A percentile compares a stretch with the other conserved stretches of the same genome.
These are phyloP conservation scores for Herpetomonas samuelpessoai DNA, from an alignment of 208 protist species.

Conservation along the genomic window DNA sequence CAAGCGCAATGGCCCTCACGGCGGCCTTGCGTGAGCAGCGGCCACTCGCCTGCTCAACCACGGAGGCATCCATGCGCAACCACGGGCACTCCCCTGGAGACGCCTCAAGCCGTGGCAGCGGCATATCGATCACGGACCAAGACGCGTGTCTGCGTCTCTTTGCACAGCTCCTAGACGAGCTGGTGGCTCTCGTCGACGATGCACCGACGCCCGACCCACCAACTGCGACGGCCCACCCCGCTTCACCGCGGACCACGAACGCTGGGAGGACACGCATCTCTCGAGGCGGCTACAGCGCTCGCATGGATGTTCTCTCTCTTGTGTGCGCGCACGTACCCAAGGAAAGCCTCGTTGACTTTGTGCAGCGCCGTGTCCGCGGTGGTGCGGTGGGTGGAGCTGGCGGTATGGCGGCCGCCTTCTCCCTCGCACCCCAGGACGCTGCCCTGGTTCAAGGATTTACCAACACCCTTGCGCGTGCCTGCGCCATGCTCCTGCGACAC, in stretches of 20 bases:
- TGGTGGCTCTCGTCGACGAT: background rate
- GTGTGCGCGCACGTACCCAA: background rate
- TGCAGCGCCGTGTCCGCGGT: too few species aligned
- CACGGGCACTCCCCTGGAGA: too few species aligned
- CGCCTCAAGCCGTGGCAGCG: too few species aligned
- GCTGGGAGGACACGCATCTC: too few species aligned
- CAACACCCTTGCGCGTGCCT: constrained; percentile 9
- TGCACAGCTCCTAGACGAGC: background rate
- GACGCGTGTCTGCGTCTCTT: constrained; percentile 3
- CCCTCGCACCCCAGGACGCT: too few species aligned
- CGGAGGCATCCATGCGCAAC: too few species aligned
- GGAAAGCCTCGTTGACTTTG: background rate
- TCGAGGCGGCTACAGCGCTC: too few species aligned
- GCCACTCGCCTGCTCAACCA: too few species aligned
- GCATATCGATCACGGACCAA: background rate
- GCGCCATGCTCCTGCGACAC: constrained; percentile 29
- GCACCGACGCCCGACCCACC: background rate
- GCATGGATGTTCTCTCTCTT: background rate
- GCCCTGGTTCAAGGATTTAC: constrained; percentile 1
- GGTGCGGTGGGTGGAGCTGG: too few species aligned
- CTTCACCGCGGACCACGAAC: too few species aligned
- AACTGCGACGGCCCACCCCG: too few species aligned
- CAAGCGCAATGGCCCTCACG: constrained; percentile 16
- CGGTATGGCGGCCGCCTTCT: too few species aligned
- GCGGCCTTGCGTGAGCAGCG: background rate